Evolutionary conservation across 2,329 filamentous ascomycete species (phyloP), one percentile per base, ranked within the genome.

Genomic region (Aspergillus cejpii): DNA sequence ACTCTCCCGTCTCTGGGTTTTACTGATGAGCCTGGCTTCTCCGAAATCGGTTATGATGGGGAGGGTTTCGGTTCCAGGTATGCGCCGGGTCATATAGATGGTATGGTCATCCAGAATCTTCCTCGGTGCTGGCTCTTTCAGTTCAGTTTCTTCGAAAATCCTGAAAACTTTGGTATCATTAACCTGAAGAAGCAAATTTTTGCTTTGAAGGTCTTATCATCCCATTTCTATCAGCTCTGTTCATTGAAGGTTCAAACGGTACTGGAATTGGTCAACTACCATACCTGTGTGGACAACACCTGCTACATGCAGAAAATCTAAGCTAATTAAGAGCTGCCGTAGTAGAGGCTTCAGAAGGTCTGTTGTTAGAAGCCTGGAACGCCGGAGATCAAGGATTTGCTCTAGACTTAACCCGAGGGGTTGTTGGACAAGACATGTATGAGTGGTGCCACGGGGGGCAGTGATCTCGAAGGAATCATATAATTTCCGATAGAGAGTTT

Each of bases 41-140:
- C 58, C 55, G 36, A 64, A 59, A 37, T 62, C 60, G 11, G 48
- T 53, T n/a, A 63, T 34, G 12, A 60, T 46, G n/a, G 58, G 58
- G 31, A 49, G 52, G 12, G 56, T 54, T 14, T 55, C 57, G 3
- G 57, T 49, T 10, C 44, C 58, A 2, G 37, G 38, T 2, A 63
- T 50, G 6, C 56, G 39, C 12, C 55, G 50, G 14, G 59, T 58
- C 14, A 38, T 20, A 47, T 63, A 64, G 14, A 64, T 58, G 7
- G 48, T 40, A 7, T 51, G 49, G 38, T 54, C 43, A 3, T 44
- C 49, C 36, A 52, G 39, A 15, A 58, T 28, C 48, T 63, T 62
- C 5, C 48, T 42, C 1, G 54, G 45, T 38, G 50, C 56, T 3
- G 55, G 59, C 40, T 49, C 52, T 24, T 39, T 43, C 28, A 43